phyloP scores from a whole-genome alignment of 2,329 filamentous ascomycete genomes.

The Phaeoacremonium minimum region DNA sequence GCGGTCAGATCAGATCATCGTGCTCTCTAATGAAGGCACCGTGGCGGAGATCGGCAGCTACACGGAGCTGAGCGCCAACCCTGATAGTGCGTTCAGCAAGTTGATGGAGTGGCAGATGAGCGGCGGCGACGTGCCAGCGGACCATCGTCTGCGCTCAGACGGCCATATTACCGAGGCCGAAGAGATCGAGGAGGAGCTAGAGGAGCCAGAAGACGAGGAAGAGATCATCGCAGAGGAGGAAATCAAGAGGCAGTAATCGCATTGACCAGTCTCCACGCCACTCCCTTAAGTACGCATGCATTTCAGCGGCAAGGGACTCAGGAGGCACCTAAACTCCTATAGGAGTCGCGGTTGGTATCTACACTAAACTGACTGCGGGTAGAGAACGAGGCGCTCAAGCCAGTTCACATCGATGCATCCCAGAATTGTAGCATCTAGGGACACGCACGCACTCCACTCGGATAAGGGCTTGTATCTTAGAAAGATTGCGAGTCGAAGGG shows the following conservation, averaged over 20 bases:
- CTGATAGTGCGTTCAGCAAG: conserved; percentile 82
- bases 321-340: no score
- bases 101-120: conserved; percentile 99
- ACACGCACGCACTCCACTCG: no score
- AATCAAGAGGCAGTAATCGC: conserved; percentile 8
- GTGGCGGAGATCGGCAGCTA: conserved; percentile 92
- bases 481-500: no score
- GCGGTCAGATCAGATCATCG: conserved; percentile 89
- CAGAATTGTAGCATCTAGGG: no score
- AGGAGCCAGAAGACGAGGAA: conserved; percentile 31
- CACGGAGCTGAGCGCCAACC: conserved; percentile 65
- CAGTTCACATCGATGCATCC: no score
- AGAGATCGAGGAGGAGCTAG: conserved; percentile 45
- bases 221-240: conserved; percentile 17
- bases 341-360: no score
- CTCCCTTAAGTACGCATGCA: no score
- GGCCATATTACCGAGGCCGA: conserved; percentile 46
- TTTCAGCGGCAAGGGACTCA: no score
- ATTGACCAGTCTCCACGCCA: no score
- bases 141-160: conserved; percentile 23
- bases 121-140: conserved; percentile 62
- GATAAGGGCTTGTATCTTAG: no score
- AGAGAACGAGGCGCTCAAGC: no score
- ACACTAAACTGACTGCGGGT: no score
- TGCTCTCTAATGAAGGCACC: conserved; percentile 77